Base-by-base conservation (phyloP, 768 basidiomycete species). In the Pleurotus tuoliensis region DNA sequence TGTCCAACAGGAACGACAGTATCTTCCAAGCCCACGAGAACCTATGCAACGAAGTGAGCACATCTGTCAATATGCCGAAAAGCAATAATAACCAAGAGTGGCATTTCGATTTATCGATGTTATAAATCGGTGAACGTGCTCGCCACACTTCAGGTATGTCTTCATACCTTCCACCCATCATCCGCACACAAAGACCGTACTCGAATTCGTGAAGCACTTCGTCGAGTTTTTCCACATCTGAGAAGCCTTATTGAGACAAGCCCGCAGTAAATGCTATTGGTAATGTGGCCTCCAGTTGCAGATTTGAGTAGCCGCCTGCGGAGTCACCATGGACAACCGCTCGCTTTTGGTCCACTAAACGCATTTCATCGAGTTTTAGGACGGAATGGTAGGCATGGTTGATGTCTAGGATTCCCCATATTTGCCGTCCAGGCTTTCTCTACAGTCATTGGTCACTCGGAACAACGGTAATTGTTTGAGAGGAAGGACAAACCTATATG, bases 201-300 rank as follows among this genome's bases (percentile, higher is more conserved):
- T 80, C 77, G 47, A 79, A 82, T 64, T 82, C 87, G 69, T 86
- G 84, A 40, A 82, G 81, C 47, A 79, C 76, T 34, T 74, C 67
- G 4, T 76, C 75, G 13, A 86, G 71, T 47, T 68, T 65, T 63
- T 64, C 38, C 38, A 86, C 67, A 61, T 85, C 81, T 5, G 77
- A 76, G 56, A 86, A 68, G 0, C 85, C 84, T 61, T 68, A 86
- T 20, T 65, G 69, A 1, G 77, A 78, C 6, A 77, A 67, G 0
- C 76, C 81, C 0, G 76, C 81, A 0, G 77, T 71, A 57, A 79
- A 83, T 25, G 71, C 74, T 12, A 63, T 64, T 3, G 66, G 69
- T 15, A 63, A 64, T 6, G 40, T 53, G 3, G 56, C 55, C 13
- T 83, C 64, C 8, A 76, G 61, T 0, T 72, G 75, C 45, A 86